Percentiles rank a stretch among this genome's conserved stretches.
Evolutionary conservation across 768 basidiomycete species (phyloP).

Genomic region (Pseudohyphozyma bogoriensis): DNA sequence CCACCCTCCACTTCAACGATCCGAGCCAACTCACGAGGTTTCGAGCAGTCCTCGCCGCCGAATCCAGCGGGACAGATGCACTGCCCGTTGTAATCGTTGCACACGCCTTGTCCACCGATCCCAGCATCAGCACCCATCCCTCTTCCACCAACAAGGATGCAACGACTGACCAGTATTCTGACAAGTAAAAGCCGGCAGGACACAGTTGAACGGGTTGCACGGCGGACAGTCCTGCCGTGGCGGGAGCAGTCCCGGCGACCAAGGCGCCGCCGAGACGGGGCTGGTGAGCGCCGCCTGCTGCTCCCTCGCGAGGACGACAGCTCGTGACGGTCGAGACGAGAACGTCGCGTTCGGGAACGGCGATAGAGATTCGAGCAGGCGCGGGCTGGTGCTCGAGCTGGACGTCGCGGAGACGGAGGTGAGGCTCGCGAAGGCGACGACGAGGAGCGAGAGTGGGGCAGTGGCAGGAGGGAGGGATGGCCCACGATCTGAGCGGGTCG

Average conservation of each 20-base stretch:
- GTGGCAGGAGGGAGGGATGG: too few species aligned
- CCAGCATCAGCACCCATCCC: not conserved
- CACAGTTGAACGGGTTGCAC: slow-evolving; percentile 72
- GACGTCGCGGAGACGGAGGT: not conserved
- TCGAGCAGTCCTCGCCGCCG: slow-evolving; percentile 89
- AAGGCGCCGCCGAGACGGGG: too few species aligned
- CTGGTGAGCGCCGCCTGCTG: not conserved
- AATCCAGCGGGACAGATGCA: slow-evolving; percentile 97
- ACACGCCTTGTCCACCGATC: slow-evolving; percentile 47
- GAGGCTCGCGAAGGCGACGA: not conserved
- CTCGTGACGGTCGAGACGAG: too few species aligned
- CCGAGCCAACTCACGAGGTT: slow-evolving; percentile 58
- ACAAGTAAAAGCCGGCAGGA: slow-evolving; percentile 80
- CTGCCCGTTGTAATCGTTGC: slow-evolving; percentile 85
- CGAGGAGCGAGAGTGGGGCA: too few species aligned
- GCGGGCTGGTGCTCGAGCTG: not conserved
- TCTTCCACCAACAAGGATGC: too few species aligned
- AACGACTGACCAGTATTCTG: slow-evolving; percentile 50
- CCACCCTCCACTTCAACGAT: not conserved
- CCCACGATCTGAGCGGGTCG: too few species aligned
- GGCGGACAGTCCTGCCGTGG: slow-evolving; percentile 21
- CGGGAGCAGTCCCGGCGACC: not conserved
- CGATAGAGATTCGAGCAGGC: slow-evolving; percentile 7
- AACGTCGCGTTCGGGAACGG: slow-evolving; percentile 11
- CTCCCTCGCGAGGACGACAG: too few species aligned